Base-by-base conservation (phyloP, 306 rosid genomes). In the Begonia masoniana region DNA sequence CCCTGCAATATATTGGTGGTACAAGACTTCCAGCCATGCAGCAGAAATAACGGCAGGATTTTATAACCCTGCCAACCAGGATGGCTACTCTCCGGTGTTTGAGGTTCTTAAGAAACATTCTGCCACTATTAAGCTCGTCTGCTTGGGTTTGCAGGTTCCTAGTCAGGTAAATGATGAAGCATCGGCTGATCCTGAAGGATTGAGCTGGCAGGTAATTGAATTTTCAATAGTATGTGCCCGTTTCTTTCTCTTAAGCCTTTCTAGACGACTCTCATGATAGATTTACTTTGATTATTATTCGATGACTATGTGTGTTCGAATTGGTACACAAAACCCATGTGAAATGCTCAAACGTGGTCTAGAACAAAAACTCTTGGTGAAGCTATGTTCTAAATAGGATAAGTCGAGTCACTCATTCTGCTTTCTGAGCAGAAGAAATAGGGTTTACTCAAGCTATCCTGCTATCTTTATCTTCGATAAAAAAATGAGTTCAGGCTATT, bases 41-140 rank as follows among this genome's bases (percentile, higher is more conserved):
- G 94, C 99, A 6, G 99, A 91, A 77, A 68, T 91, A 72, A 91
- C 96, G 35, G 82, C 99, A 43, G 99, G 99, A 70, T 91, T 81
- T 68, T 82, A 83, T 76, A 91, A 91, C 64, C 88, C 99, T 5
- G 74, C 82, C 43, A 83, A 91, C 73, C 96, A 79, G 73, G 88
- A 91, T 83, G 99, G 99, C 15, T 91, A 86, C 60, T 75, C 88
- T 62, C 82, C 92, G 10, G 71, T 91, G 65, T 83, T 91, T 64
- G 96, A 83, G 69, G 78, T 86, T 75, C 75, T 91, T 64, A 81
- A 62, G 73, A 91, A 81, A 61, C 81, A 83, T 51, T 70, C 66
- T 2, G 99, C 70, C 67, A 83, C 76, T 9, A 62, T 91, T 65
- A 91, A 91, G 61, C 80, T 91, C 64, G 85, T 81, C 64, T 85